Evolutionary conservation across 371 early-diverging fungal species (phyloP).

Genomic region (Batrachochytrium dendrobatidis): DNA sequence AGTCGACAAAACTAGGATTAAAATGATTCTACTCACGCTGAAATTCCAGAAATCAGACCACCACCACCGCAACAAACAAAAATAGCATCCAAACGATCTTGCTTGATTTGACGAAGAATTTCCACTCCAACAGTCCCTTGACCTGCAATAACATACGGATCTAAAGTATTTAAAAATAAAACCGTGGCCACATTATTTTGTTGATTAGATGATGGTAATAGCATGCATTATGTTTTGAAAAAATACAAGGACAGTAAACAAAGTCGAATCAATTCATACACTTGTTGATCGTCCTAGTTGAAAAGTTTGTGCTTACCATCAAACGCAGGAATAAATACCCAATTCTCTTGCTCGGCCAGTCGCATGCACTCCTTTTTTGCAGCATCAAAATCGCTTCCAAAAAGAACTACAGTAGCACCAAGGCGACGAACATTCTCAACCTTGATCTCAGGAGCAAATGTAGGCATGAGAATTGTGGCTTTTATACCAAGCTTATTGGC

Average conservation of each 20-base stretch:
- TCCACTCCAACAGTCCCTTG: constrained; percentile 93
- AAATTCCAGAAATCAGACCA: constrained; percentile 83
- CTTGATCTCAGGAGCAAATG: constrained; percentile 61
- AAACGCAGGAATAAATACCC: constrained; percentile 83
- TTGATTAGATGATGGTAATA: not conserved
- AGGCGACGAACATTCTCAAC: constrained; percentile 76
- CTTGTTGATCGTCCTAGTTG: too few relatives aligned
- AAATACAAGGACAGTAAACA: too few relatives aligned
- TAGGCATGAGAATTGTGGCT: constrained; percentile 94
- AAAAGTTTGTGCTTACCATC: constrained; percentile 42
- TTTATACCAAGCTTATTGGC: constrained; percentile 67
- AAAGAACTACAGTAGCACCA: constrained; percentile 81
- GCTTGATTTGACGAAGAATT: constrained; percentile 63
- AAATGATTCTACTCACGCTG: constrained; percentile 38
- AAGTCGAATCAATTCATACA: not conserved
- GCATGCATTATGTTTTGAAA: too few relatives aligned
- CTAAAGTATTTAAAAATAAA: constrained; percentile 4
- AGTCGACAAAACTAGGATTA: too few relatives aligned
- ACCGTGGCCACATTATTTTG: not conserved
- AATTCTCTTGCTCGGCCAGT: constrained; percentile 43
- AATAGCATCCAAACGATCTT: constrained; percentile 60
- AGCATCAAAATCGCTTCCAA: constrained; percentile 85
- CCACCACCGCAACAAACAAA: constrained; percentile 88
- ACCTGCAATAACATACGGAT: constrained; percentile 95
- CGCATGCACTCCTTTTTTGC: constrained; percentile 74